These are phyloP conservation scores for Saccharomycopsis sp. DNA, from an alignment of 805 yeast genomes.

Conservation along the genomic window DNA sequence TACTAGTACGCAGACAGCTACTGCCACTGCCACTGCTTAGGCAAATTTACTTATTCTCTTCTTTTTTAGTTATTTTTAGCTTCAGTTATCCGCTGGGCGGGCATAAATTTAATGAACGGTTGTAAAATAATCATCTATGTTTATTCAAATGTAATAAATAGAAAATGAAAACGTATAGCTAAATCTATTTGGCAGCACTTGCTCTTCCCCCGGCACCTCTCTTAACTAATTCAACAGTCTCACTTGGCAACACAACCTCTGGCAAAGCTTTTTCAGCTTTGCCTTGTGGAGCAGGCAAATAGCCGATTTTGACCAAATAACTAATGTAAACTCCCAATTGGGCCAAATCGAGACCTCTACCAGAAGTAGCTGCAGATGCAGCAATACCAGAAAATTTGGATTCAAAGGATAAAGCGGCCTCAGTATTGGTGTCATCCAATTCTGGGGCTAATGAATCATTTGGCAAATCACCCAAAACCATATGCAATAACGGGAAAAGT, in stretches of 20 bases:
- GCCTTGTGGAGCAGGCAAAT: constrained; percentile 53
- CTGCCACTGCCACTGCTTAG: background rate
- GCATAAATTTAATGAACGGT: too few relatives aligned
- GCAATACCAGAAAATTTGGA: constrained; percentile 45
- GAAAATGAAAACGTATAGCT: too few relatives aligned
- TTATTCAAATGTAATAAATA: background rate
- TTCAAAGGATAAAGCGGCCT: constrained; percentile 58
- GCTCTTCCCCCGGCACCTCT: constrained; percentile 74
- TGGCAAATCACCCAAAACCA: constrained; percentile 89
- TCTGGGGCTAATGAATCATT: constrained; percentile 92
- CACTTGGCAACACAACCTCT: constrained; percentile 43
- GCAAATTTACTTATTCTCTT: background rate
- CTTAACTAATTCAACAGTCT: constrained; percentile 49
- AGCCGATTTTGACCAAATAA: constrained; percentile 74
- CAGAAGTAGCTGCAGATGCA: constrained; percentile 50
- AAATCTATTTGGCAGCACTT: constrained; percentile 40
- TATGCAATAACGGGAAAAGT: constrained; percentile 85
- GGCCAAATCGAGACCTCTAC: constrained; percentile 63
- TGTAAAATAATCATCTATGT: background rate
- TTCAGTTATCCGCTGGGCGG: too few relatives aligned
- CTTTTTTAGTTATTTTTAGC: too few relatives aligned
- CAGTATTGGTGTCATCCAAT: constrained; percentile 80
- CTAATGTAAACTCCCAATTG: constrained; percentile 73
- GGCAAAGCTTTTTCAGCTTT: constrained; percentile 42
- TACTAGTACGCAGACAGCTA: background rate